Base-by-base conservation (phyloP, 2,329 filamentous ascomycete genomes). In the Penicillium sp. region DNA sequence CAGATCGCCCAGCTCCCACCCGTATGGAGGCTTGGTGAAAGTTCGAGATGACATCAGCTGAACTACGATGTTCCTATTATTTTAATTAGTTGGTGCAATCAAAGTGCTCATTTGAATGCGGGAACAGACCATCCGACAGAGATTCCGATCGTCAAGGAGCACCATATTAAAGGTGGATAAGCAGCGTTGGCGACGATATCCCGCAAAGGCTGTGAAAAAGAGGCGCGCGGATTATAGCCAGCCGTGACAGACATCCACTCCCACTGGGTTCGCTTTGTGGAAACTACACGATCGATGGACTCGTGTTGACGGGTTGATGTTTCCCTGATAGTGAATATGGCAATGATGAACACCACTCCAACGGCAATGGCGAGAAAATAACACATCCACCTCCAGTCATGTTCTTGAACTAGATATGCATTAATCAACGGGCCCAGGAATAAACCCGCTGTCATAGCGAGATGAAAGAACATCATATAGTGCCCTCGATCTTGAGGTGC, bases 381-480 rank as follows among this genome's bases (percentile, higher is more conserved):
- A n/a, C 62, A 67, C 63, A 66, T 67, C 65, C 59, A 67, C 4
- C 62, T 58, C 63, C 63, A 66, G 14, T 58, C 31, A 27, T 61
- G 27, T 24, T 65, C 52, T 24, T 65, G 64, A 0, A 64, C 62
- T 0, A 67, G 53, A 22, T 65, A 66, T 3, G 63, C 65, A 27
- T 64, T 66, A 49, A 66, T 74, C 22, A 74, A 45, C 1, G 73
- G 70, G 0, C 73, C 73, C 7, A 76, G 45, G 44, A 74, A 75
- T 9, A 73, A 59, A 1, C 73, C 74, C 18, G 61, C 60, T 0
- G 69, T 66, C 44, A 76, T 53, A 6, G 72, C 69, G 8, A 74
- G 51, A 42, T 73, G 66, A 45, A 76, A 75, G 36, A 70, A 64
- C 72, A 75, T 75, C 62, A 75, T 63, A 36, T 66, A 69, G 36